Base-by-base conservation (phyloP, 805 yeast genomes). In the Tetrapisispora iriomotensis region DNA sequence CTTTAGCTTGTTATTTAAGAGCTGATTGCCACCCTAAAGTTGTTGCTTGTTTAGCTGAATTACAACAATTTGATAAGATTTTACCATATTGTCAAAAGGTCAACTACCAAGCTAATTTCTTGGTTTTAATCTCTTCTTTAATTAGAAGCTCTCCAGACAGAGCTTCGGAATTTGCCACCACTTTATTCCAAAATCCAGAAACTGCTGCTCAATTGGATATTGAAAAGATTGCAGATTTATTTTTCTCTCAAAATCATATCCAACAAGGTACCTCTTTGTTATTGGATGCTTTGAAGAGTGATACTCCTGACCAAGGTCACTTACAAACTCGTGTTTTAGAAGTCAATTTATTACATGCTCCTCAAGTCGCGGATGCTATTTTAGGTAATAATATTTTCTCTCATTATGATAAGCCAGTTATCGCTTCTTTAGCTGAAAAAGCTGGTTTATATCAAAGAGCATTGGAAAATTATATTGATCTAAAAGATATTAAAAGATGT, bases 331-430 rank as follows among this genome's bases (percentile, higher is more conserved):
- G 94, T 56, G 76, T 92, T 37, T 74, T 92, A 50, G 98, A 92
- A 65, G 86, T 85, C 50, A 92, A 92, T 63, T 71, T 92, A 60
- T 63, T 85, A 58, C 94, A 88, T 61, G 98, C 98, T 14, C 99
- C 99, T 37, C 98, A 92, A 71, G 99, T 92, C 41, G 99, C 98
- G 31, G 98, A 92, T 65, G 99, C 99, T 17, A 92, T 92, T 49
- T 72, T 92, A 54, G 96, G 96, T 44, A 92, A 90, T 64, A 79
- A 80, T 44, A 90, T 92, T 85, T 92, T 94, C 68, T 77, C 88
- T 49, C 96, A 88, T 60, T 92, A 85, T 62, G 98, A 92, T 63
- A 82, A 85, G 53, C 87, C 94, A 52, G 81, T 94, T 27, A 80
- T 92, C 58, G 98, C 97, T 18, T 74, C 79, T 43, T 72, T 94